These are phyloP conservation scores for Hymenoscyphus infarciens DNA, from an alignment of 2,329 filamentous ascomycete species.

Conservation along the genomic window DNA sequence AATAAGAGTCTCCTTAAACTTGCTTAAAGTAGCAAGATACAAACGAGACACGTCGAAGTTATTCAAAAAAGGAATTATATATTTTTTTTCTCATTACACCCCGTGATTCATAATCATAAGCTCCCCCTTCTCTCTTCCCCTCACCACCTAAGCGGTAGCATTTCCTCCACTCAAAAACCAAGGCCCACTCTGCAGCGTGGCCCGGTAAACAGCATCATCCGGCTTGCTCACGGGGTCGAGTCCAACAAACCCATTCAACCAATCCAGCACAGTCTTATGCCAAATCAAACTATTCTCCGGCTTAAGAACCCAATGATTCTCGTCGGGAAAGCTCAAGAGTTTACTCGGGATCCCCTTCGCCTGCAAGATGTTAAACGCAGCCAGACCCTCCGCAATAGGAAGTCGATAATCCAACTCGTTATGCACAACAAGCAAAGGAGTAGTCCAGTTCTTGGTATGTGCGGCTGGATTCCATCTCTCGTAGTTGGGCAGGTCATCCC, in stretches of 20 bases:
- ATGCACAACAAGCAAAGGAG: slow-evolving; percentile 84
- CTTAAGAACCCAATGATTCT: slow-evolving; percentile 77
- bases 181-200: slow-evolving; percentile 21
- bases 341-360: slow-evolving; percentile 55
- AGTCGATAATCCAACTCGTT: slow-evolving; percentile 84
- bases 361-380: slow-evolving; percentile 55
- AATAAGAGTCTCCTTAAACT: too few relatives aligned
- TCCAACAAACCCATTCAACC: slow-evolving; percentile 49
- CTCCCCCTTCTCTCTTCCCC: neutral
- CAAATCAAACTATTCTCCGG: slow-evolving; percentile 85
- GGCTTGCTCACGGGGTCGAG: slow-evolving; percentile 15
- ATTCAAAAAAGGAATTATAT: too few relatives aligned
- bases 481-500: slow-evolving; percentile 59
- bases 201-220: slow-evolving; percentile 15
- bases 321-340: slow-evolving; percentile 63
- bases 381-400: slow-evolving; percentile 72
- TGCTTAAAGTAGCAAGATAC: too few relatives aligned
- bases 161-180: slow-evolving; percentile 14
- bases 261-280: slow-evolving; percentile 79
- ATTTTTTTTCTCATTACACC: neutral
- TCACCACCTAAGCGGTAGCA: neutral
- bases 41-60: too few relatives aligned
- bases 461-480: slow-evolving; percentile 65
- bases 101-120: neutral
- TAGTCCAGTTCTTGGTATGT: slow-evolving; percentile 68